Conservation (phyloP, 805 yeast species). For the Schwanniomyces polymorphus region DNA sequence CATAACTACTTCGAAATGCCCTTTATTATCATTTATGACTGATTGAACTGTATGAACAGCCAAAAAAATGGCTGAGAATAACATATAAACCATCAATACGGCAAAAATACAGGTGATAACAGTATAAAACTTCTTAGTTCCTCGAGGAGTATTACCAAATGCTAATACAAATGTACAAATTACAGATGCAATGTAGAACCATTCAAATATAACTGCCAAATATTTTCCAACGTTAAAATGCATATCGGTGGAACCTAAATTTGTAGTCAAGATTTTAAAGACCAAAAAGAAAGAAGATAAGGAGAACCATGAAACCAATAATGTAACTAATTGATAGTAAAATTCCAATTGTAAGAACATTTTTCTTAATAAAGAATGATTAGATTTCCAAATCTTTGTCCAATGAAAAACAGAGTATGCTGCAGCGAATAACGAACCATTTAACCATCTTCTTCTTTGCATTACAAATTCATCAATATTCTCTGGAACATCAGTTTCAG, state of each 20-base stretch:
- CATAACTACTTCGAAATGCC: slow-evolving; percentile 41
- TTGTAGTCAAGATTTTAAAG: slow-evolving; percentile 80
- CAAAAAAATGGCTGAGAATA: slow-evolving; percentile 82
- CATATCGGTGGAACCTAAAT: slow-evolving; percentile 64
- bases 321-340: slow-evolving; percentile 71
- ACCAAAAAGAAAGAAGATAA: slow-evolving; percentile 87
- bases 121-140: slow-evolving; percentile 77
- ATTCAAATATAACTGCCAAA: slow-evolving; percentile 73
- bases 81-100: slow-evolving; percentile 81
- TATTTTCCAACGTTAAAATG: slow-evolving; percentile 73
- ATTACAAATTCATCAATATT: slow-evolving; percentile 90
- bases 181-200: slow-evolving; percentile 81
- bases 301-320: slow-evolving; percentile 90
- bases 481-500: slow-evolving; percentile 96
- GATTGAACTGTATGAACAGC: slow-evolving; percentile 70
- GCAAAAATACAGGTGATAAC: slow-evolving; percentile 81
- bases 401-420: slow-evolving; percentile 84
- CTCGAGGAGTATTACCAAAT: slow-evolving; percentile 92
- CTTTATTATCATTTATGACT: slow-evolving; percentile 44
- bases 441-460: slow-evolving; percentile 97
- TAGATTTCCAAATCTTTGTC: slow-evolving; percentile 84
- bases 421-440: slow-evolving; percentile 98
- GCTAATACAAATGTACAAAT: slow-evolving; percentile 86
- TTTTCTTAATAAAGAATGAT: slow-evolving; percentile 80
- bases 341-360: slow-evolving; percentile 83